Evolutionary conservation across 192 early-diverging fungal species (phyloP).

Genomic region (Backusella tuberculispora): DNA sequence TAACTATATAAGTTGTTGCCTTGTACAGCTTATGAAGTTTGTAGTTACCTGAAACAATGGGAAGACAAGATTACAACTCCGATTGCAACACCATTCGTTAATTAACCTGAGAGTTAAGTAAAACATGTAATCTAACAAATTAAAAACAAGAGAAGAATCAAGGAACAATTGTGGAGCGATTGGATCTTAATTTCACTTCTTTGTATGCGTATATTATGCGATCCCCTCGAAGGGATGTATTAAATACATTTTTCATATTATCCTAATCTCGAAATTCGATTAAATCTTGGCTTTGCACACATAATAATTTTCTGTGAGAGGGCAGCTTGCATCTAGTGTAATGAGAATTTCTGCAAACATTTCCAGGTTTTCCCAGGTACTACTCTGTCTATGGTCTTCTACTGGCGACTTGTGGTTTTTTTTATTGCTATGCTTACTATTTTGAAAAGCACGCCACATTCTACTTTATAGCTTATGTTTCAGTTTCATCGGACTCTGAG

Average conservation of each 20-base stretch:
- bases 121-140: not conserved
- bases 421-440: not conserved
- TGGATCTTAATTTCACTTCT: not conserved
- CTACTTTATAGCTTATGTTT: slow-evolving; percentile 3
- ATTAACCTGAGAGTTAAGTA: not conserved
- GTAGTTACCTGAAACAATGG: not conserved
- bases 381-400: not conserved
- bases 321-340: not conserved
- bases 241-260: not conserved
- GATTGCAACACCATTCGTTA: not conserved
- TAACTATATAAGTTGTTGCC: not conserved
- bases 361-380: not conserved
- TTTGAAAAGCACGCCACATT: not conserved
- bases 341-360: not conserved
- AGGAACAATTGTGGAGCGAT: not conserved
- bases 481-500: not conserved
- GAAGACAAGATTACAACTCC: not conserved
- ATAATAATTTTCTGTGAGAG: not conserved
- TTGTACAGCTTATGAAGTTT: not conserved
- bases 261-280: not conserved
- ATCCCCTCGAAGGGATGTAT: not conserved
- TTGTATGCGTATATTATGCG: not conserved
- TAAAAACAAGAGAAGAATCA: not conserved
- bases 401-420: not conserved
- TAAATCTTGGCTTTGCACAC: not conserved